Percentiles rank a stretch among this genome's conserved stretches.
Conservation (phyloP, 805 yeast species). For the Kodamaea leandrae region DNA sequence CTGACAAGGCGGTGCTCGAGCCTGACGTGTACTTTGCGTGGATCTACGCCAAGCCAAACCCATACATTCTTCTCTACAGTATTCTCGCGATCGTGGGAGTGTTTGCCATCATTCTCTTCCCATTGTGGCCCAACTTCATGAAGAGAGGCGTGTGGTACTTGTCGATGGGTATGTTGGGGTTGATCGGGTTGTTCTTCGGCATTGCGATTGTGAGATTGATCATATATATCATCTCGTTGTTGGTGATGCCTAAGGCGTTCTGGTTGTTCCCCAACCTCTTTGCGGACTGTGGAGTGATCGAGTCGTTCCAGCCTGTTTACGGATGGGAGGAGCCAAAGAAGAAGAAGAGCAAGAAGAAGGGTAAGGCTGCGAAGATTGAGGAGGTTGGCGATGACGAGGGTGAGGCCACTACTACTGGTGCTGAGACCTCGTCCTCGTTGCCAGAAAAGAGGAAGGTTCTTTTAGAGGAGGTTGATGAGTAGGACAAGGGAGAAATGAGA, state of each 20-base stretch:
- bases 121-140: slow-evolving; percentile 92
- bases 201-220: slow-evolving; percentile 78
- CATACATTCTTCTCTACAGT: slow-evolving; percentile 60
- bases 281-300: slow-evolving; percentile 92
- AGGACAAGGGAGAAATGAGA: too few relatives aligned
- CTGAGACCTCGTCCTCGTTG: slow-evolving; percentile 14
- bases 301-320: slow-evolving; percentile 86
- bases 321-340: slow-evolving; percentile 64
- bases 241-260: slow-evolving; percentile 66
- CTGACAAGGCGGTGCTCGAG: slow-evolving; percentile 55
- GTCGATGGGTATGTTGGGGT: slow-evolving; percentile 70
- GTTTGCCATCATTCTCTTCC: slow-evolving; percentile 71
- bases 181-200: slow-evolving; percentile 71
- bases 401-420: slow-evolving; percentile 14
- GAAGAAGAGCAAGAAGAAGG: slow-evolving; percentile 23
- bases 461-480: slow-evolving; percentile 42
- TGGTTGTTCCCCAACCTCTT: slow-evolving; percentile 96
- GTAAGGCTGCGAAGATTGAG: slow-evolving; percentile 18
- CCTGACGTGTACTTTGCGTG: slow-evolving; percentile 79
- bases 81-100: slow-evolving; percentile 64
- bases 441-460: slow-evolving; percentile 33
- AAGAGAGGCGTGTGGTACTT: slow-evolving; percentile 88
- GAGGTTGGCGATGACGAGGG: slow-evolving; percentile 4
- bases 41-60: slow-evolving; percentile 73
- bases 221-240: slow-evolving; percentile 57